phyloP scores from a whole-genome alignment of 495 filamentous ascomycete genomes.

The Tirmania nivea region DNA sequence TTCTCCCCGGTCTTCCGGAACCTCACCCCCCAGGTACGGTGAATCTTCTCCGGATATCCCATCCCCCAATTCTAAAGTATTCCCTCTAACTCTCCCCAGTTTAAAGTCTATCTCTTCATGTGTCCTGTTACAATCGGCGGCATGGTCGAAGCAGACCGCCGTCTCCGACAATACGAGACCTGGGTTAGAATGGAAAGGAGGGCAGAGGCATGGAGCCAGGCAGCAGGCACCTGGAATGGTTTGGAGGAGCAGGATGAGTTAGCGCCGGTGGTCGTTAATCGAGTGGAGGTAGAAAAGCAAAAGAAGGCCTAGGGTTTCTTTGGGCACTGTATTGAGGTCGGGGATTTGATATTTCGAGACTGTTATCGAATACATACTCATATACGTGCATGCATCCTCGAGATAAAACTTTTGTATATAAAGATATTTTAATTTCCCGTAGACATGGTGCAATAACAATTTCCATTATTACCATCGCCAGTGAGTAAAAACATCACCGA shows the following conservation, averaged over 20 bases:
- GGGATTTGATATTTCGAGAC: too few relatives aligned
- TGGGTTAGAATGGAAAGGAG: constrained; percentile 9
- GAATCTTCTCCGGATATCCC: too few relatives aligned
- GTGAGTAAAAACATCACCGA: too few relatives aligned
- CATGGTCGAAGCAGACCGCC: constrained; percentile 17
- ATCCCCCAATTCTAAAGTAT: too few relatives aligned
- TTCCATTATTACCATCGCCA: too few relatives aligned
- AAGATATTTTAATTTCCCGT: too few relatives aligned
- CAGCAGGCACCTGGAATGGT: constrained; percentile 7
- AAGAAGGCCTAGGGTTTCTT: background rate
- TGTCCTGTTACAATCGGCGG: constrained; percentile 14
- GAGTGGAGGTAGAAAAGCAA: background rate
- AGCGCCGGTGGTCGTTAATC: background rate
- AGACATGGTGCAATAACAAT: too few relatives aligned
- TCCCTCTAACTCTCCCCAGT: constrained; percentile 3
- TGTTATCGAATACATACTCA: too few relatives aligned
- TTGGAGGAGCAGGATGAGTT: constrained; percentile 11
- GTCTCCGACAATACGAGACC: constrained; percentile 12
- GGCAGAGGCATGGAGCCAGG: constrained; percentile 6
- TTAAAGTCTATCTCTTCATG: constrained; percentile 19
- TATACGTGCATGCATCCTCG: too few relatives aligned
- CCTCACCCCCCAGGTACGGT: constrained; percentile 2
- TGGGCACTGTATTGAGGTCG: background rate
- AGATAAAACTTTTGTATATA: too few relatives aligned
- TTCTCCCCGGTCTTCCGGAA: constrained; percentile 13